Base-by-base conservation (phyloP, 108 stramenopile genomes). In the Fragilaria crotonensis region DNA sequence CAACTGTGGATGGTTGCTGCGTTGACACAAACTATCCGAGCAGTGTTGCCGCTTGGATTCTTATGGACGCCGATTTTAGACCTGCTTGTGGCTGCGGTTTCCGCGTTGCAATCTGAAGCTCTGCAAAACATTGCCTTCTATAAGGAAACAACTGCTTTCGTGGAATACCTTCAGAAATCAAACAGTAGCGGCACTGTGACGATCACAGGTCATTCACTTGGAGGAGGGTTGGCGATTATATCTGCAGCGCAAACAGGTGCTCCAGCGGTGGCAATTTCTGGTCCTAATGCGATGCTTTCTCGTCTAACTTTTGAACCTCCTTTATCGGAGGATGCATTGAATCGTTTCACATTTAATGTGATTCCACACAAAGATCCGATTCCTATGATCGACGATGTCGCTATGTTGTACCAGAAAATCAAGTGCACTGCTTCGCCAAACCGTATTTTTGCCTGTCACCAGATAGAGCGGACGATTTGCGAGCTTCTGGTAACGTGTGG, bases 191-290 rank as follows among this genome's bases (percentile, higher is more conserved):
- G n/a, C n/a, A 17, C n/a, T 25, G 2, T 31, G 26, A 53, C 32
- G 19, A 23, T 5, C 4, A 67, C 65, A 20, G 71, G 71, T 1
- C 71, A 72, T 32, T 59, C 62, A 5, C 45, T 77, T 0, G 76
- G 88, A 29, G 89, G 89, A 7, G 89, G 90, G 4, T 45, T 93
- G 26, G 78, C 90, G 17, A 80, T 93, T 11, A 89, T 93, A 1
- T 78, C 85, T 41, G 90, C 83, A 5, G 90, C 90, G 23, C 86
- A 87, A 67, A 68, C 81, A 11, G 60, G 62, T 18, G 65, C 75
- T 25, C 81, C 68, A 11, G 73, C 84, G 0, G 72, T 93, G 20
- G 83, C 66, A 2, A 67, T 93, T 5, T 87, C 85, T 9, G 90
- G 84, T n/a, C 77, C 81, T 4, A 84, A 84, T 44, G 79, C 85